phyloP scores from a whole-genome alignment of 352 stramenopile species.

The Aphanomyces astaci region DNA sequence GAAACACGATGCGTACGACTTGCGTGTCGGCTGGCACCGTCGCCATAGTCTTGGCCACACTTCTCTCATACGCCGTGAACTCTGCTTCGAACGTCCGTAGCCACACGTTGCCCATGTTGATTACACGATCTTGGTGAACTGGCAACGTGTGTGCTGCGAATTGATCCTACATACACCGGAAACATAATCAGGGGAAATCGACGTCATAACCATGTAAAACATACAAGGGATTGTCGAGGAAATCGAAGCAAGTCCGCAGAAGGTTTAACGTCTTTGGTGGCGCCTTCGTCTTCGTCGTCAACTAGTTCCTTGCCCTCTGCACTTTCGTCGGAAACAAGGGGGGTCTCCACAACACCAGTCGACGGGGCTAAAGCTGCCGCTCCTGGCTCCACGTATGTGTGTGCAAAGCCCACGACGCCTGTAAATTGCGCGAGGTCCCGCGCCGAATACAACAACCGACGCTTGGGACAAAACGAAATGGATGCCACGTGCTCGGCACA shows the following conservation, averaged over 20 bases:
- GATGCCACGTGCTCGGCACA: background rate
- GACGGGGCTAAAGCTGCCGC: background rate
- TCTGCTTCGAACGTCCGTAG: background rate
- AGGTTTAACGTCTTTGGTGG: background rate
- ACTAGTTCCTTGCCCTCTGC: background rate
- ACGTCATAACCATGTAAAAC: background rate
- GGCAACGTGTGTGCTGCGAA: background rate
- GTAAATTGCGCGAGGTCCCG: background rate
- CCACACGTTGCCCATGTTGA: background rate
- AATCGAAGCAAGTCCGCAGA: background rate
- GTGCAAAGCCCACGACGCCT: background rate
- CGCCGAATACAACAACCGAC: background rate
- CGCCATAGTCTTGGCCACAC: background rate
- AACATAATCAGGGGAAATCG: background rate
- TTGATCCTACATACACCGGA: background rate
- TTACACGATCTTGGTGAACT: background rate
- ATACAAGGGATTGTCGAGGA: background rate
- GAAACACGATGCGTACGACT: constrained; percentile 1
- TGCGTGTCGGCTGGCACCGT: background rate
- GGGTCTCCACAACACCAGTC: background rate
- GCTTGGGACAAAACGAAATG: background rate
- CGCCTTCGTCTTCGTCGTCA: background rate
- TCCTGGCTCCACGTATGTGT: background rate
- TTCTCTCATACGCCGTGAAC: background rate
- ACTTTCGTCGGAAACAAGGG: background rate